Evolutionary conservation across 2,329 filamentous ascomycete species (phyloP), one percentile per base, ranked within the genome.

Genomic region (Mycosphaerella arachidis): DNA sequence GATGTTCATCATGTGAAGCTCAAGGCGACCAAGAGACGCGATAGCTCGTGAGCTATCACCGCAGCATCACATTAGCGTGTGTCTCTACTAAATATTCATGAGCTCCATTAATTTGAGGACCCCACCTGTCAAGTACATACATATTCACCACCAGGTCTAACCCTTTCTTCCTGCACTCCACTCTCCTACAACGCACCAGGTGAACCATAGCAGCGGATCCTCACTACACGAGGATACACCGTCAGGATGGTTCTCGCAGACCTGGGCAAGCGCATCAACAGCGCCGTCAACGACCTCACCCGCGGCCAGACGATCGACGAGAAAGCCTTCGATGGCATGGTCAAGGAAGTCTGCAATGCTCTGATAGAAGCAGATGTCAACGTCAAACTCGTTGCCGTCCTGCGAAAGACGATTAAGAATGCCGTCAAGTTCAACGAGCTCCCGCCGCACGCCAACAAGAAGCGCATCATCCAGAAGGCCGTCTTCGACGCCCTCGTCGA

Each of bases 341-440:
- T 99, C 75, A 97, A 97, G 79, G 92, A 97, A 78, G 97, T 99
- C 71, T 96, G 92, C 75, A 86, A 92, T 66, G 94, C 94, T 63
- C 89, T 99, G 20, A 86, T 97, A 72, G 92, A 96, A 81, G 91
- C 94, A 76, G 94, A 99, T 71, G 94, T 99, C 73, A 99, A 97
- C 75, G 90, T 99, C 66, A 89, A 90, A 71, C 90, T 99, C 55
- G 94, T 99, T 61, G 87, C 90, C 71, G 87, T 88, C 69, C 86
- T 99, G 52, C 91, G 93, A 68, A 96, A 95, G 76, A 95, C 92
- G 35, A 97, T 99, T 74, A 92, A 92, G 74, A 79, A 84, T 60
- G 85, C 88, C 33, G 94, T 99, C 77, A 96, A 97, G 79, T 96
- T 99, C 80, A 92, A 94, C 74, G 91, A 96, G 63, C 84, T 97